Percentiles rank a stretch among this genome's conserved stretches.
Evolutionary conservation across 805 yeast genomes (phyloP).

Genomic region (Cyberlindnera maclurae): DNA sequence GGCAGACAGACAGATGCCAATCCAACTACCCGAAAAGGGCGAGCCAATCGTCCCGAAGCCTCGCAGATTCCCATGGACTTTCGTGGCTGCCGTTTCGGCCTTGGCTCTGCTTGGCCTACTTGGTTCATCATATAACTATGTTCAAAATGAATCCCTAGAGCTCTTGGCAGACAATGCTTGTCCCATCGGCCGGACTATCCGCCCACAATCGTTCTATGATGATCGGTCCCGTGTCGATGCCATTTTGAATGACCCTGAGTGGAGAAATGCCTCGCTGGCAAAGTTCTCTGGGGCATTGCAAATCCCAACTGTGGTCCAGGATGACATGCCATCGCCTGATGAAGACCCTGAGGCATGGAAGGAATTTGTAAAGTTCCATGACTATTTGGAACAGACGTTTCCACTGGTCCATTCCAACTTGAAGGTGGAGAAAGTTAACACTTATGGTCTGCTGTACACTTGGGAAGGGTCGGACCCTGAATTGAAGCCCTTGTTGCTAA

Average conservation of each 20-base stretch:
- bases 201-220: constrained; percentile 8
- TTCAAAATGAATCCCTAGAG: not conserved
- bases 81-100: not conserved
- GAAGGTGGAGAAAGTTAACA: constrained; percentile 47
- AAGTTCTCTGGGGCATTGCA: constrained; percentile 43
- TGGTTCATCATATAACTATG: too few species aligned
- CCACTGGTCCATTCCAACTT: constrained; percentile 43
- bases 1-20: too few species aligned
- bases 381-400: constrained; percentile 45
- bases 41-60: not conserved
- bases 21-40: not conserved
- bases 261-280: constrained; percentile 30
- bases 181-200: constrained; percentile 10
- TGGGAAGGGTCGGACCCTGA: constrained; percentile 46
- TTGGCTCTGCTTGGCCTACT: not conserved
- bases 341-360: constrained; percentile 30
- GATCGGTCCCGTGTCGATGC: constrained; percentile 23
- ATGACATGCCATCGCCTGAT: constrained; percentile 9
- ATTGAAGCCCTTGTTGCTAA: constrained; percentile 57
- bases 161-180: constrained; percentile 3
- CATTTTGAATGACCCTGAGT: constrained; percentile 30
- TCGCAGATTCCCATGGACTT: not conserved
- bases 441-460: constrained; percentile 55
- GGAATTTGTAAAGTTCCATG: constrained; percentile 34
- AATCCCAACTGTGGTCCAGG: constrained; percentile 35